Evolutionary conservation across 352 stramenopile genomes (phyloP).

Genomic region (Pythium biforme): DNA sequence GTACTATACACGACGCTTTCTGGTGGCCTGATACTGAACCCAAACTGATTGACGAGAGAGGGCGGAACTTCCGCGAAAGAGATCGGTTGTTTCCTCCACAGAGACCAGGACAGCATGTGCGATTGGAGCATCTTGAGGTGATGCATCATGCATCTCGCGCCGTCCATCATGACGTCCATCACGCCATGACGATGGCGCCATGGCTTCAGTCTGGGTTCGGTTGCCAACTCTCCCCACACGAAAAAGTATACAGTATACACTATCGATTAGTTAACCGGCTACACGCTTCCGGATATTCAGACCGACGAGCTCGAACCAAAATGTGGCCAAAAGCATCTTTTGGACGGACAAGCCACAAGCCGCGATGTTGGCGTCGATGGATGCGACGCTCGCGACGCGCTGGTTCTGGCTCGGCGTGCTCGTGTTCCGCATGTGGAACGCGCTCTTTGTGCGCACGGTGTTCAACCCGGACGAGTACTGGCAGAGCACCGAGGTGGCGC

Average conservation of each 20-base stretch:
- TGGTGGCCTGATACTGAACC: no score
- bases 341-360: neutral
- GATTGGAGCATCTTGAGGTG: no score
- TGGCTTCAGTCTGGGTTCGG: constrained; percentile 13
- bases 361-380: constrained; percentile 17
- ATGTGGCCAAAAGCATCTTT: neutral
- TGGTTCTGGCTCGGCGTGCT: constrained; percentile 51
- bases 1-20: neutral
- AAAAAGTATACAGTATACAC: constrained; percentile 18
- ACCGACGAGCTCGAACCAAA: neutral
- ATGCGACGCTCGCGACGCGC: constrained; percentile 20
- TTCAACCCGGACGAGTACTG: constrained; percentile 91
- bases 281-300: constrained; percentile 10
- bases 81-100: neutral
- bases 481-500: constrained; percentile 86
- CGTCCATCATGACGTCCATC: constrained; percentile 8
- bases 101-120: no score
- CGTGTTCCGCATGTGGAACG: constrained; percentile 75
- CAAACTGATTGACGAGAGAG: neutral
- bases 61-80: neutral
- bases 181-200: neutral
- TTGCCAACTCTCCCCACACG: neutral
- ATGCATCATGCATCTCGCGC: neutral
- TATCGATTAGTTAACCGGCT: neutral
- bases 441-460: constrained; percentile 78